Conservation (phyloP, 768 basidiomycete species). For the Podaxis sp. region DNA sequence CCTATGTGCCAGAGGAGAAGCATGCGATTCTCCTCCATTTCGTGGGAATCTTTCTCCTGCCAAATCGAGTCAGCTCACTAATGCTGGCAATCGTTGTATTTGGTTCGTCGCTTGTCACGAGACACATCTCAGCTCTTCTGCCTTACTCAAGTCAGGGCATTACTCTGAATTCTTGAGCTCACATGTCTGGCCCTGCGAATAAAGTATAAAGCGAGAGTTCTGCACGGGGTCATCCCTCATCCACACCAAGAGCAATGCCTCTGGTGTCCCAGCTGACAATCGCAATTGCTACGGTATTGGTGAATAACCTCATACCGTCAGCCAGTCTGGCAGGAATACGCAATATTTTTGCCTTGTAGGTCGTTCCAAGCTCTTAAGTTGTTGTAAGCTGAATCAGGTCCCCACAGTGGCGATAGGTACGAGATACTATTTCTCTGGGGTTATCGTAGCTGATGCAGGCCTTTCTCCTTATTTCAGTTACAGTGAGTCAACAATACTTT, state of each 20-base stretch:
- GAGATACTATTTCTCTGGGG: background rate
- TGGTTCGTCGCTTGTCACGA: too few relatives aligned
- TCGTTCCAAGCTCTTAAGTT: background rate
- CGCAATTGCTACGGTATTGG: background rate
- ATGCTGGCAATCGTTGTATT: too few relatives aligned
- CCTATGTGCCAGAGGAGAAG: too few relatives aligned
- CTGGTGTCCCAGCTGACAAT: background rate
- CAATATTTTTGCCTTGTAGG: slow-evolving; percentile 7
- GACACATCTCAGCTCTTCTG: too few relatives aligned
- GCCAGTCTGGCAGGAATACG: background rate
- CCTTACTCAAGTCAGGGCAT: too few relatives aligned
- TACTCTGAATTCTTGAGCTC: too few relatives aligned
- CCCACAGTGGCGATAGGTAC: slow-evolving; percentile 5
- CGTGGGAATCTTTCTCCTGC: too few relatives aligned
- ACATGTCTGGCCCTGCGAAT: background rate
- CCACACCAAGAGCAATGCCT: background rate
- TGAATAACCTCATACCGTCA: background rate
- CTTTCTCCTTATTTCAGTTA: background rate
- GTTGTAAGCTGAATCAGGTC: background rate
- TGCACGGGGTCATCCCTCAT: background rate
- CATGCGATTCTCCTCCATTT: too few relatives aligned
- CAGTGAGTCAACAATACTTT: background rate
- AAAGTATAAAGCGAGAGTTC: background rate
- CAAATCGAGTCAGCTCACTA: too few relatives aligned
- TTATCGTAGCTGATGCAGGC: background rate